Evolutionary conservation across 257 asterid genomes (phyloP).

Genomic region (Solanum appendiculatum): DNA sequence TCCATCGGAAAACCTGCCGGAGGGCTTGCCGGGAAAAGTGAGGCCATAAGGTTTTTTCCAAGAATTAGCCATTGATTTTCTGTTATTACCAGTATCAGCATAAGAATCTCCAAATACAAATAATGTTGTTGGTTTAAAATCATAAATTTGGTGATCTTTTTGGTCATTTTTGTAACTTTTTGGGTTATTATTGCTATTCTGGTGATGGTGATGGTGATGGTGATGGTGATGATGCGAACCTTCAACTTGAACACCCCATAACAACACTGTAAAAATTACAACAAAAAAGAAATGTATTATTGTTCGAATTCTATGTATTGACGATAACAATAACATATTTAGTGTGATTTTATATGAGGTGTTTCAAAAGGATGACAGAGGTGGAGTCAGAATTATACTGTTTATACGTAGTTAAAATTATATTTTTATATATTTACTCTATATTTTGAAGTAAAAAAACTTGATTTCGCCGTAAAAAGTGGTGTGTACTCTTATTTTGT

Average conservation of each 20-base stretch:
- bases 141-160: neutral
- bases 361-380: neutral
- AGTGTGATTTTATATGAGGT: too few relatives aligned
- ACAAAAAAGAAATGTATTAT: neutral
- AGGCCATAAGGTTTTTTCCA: slow-evolving; percentile 79
- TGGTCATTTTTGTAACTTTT: neutral
- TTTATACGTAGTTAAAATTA: neutral
- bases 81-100: slow-evolving; percentile 75
- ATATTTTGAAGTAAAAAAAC: too few relatives aligned
- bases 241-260: slow-evolving; percentile 5
- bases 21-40: slow-evolving; percentile 91
- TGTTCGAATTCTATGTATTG: neutral
- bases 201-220: slow-evolving; percentile 12
- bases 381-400: neutral
- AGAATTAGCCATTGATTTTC: slow-evolving; percentile 40
- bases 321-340: neutral
- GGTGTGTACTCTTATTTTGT: neutral
- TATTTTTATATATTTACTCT: too few relatives aligned
- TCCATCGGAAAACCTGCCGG: slow-evolving; percentile 92
- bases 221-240: neutral
- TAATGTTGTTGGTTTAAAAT: slow-evolving; percentile 35
- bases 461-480: neutral
- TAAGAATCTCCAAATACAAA: slow-evolving; percentile 96
- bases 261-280: slow-evolving; percentile 11
- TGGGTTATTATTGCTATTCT: neutral